Conservation (phyloP, 108 stramenopile species). For the Aureococcus anophagefferens region DNA sequence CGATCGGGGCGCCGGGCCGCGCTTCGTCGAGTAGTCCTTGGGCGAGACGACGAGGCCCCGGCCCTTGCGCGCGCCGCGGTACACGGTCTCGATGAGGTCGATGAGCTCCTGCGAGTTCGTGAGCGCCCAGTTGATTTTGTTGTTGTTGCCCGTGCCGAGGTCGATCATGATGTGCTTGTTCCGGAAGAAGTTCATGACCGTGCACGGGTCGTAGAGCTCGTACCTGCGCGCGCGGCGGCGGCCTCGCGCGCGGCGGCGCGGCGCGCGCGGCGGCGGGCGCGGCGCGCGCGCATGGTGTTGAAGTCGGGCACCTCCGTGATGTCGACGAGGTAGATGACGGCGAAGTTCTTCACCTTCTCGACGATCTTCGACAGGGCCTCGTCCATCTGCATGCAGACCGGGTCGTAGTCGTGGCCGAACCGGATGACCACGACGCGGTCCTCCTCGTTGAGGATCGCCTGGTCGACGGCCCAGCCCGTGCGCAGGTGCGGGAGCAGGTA, state of each 20-base stretch:
- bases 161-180: slow-evolving; percentile 98
- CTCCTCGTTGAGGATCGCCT: slow-evolving; percentile 95
- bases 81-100: slow-evolving; percentile 96
- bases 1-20: too few relatives aligned
- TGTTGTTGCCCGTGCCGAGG: slow-evolving; percentile 97
- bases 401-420: slow-evolving; percentile 91
- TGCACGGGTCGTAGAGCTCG: slow-evolving; percentile 92
- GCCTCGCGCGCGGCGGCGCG: too few relatives aligned
- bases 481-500: slow-evolving; percentile 90
- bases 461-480: slow-evolving; percentile 96
- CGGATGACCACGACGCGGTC: slow-evolving; percentile 94
- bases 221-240: too few relatives aligned
- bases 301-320: slow-evolving; percentile 92
- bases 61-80: slow-evolving; percentile 90
- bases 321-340: slow-evolving; percentile 93
- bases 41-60: slow-evolving; percentile 91
- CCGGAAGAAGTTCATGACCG: slow-evolving; percentile 97
- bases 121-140: slow-evolving; percentile 97
- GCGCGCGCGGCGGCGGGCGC: too few relatives aligned
- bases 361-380: slow-evolving; percentile 65
- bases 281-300: slow-evolving; percentile 92
- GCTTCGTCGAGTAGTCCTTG: slow-evolving; percentile 96
- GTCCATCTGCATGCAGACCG: slow-evolving; percentile 95
- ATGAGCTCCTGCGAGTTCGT: slow-evolving; percentile 94
- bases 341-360: slow-evolving; percentile 96